Base-by-base conservation (phyloP, 108 stramenopile genomes). In the Cyclostephanos invisitatus region DNA sequence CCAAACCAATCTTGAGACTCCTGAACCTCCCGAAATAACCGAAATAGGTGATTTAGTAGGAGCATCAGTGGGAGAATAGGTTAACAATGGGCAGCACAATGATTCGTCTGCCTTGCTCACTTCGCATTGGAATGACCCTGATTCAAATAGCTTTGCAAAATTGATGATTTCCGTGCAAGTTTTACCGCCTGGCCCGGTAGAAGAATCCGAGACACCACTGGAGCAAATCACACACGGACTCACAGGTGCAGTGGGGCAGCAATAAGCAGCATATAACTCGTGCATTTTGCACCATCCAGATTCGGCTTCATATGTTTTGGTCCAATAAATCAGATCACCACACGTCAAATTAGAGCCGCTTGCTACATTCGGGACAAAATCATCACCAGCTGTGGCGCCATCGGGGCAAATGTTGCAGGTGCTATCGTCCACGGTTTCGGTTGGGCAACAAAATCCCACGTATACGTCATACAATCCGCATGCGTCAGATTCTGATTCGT, bases 301-400 rank as follows among this genome's bases (percentile, higher is more conserved):
- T 15, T 15, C 15, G 17, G 44, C 15, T 46, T 46, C 44, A 15
- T 14, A 46, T 14, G 15, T 1, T 46, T 14, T 46, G 15, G 14
- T 15, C 2, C 2, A 14, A 46, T 14, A 11, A 46, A 46, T 46
- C 1, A 46, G 44, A 11, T 46, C 44, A 3, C 14, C 44, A 15
- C 44, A 46, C 14, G 44, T 46, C 0, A 0, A 17, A 15, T 11
- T 3, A 46, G 14, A 14, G 0, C 44, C 44, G 8, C 36, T 37
- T 3, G 3, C 36, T 40, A 2, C 14, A 46, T 15, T 3, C 17
- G 44, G 44, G 15, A 15, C 44, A 15, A 29, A 57, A 14, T 57
- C 56, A 57, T 57, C 56, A 32, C 56, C 32, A 17, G 25, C 25
- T 12, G 56, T 57, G 4, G 28, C 56, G 8, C 56, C 56, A 32